Evolutionary conservation across 768 basidiomycete genomes (phyloP), one percentile per base, ranked within the genome.

Genomic region (Leccinum olivaceopallidum): DNA sequence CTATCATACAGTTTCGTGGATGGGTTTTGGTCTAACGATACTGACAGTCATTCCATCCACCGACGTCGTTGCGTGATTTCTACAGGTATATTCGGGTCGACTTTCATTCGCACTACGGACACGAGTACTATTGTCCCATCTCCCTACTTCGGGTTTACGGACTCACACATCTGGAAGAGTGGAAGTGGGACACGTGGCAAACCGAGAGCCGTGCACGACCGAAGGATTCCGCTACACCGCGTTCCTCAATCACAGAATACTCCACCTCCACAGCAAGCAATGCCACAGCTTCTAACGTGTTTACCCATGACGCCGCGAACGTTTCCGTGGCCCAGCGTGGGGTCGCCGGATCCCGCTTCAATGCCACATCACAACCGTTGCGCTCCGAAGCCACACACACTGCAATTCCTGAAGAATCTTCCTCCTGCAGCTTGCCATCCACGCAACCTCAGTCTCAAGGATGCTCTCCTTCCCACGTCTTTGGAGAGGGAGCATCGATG

Each of bases 1-100:
- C 22, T 36, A 32, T 50, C 28, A 20, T 52, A n/a, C 24, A 18
- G 7, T 4, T n/a, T n/a, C n/a, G n/a, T n/a, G n/a, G 9, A 20
- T 56, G n/a, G n/a, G n/a, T 30, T 53, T 24, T 62, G n/a, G 32
- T 32, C 47, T 57, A 9, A 60, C 37, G 47, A 24, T 26, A 13
- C 50, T 94, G n/a, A n/a, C n/a, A n/a, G n/a, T n/a, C n/a, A n/a
- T n/a, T 94, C 73, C 90, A 91, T 65, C 84, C 86, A 1, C 90
- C 88, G 0, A 81, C 80, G 9, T 86, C 88, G 0, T 71, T 93
- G 48, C 81, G 83, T 6, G 88, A 88, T 68, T 98, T 99, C 75
- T 96, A 95, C 73, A 89, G n/a, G n/a, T n/a, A n/a, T n/a, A n/a
- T n/a, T n/a, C n/a, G n/a, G 1, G 85, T 99, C 69, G 95, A 98